Evolutionary conservation across 305 asterid species (phyloP).

Genomic region (Fraxinus baroniana): DNA sequence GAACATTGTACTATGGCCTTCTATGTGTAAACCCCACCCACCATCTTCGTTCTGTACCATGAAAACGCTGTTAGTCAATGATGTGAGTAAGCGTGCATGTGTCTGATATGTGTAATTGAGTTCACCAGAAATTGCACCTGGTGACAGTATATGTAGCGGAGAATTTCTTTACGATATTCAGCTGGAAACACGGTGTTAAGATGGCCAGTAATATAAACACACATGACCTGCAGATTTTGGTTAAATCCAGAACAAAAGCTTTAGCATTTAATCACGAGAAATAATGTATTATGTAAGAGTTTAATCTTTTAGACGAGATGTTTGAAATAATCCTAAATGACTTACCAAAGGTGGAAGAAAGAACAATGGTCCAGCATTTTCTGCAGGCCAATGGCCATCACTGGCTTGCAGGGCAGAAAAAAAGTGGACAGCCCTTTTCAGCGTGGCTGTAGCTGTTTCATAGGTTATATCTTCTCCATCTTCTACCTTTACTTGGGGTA

Average conservation of each 20-base stretch:
- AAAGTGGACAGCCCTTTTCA: slow-evolving; percentile 68
- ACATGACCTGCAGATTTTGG: slow-evolving; percentile 55
- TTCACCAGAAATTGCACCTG: slow-evolving; percentile 45
- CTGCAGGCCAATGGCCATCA: slow-evolving; percentile 98
- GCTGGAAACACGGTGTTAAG: slow-evolving; percentile 67
- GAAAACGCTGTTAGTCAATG: background rate
- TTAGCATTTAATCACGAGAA: background rate
- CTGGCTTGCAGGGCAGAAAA: slow-evolving; percentile 81
- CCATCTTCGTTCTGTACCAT: slow-evolving; percentile 72
- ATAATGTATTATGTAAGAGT: background rate
- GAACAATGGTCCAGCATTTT: slow-evolving; percentile 84
- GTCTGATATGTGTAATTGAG: background rate
- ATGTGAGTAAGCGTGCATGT: background rate
- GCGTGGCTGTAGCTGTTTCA: slow-evolving; percentile 55
- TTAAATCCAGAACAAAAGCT: background rate
- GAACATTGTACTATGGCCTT: slow-evolving; percentile 85
- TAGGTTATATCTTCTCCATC: slow-evolving; percentile 66
- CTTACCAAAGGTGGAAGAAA: slow-evolving; percentile 86
- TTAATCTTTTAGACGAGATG: background rate
- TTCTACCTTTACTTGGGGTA: slow-evolving; percentile 63
- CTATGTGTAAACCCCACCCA: slow-evolving; percentile 86
- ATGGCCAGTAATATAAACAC: slow-evolving; percentile 74
- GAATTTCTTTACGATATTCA: slow-evolving; percentile 74
- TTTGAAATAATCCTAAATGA: background rate
- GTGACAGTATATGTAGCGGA: slow-evolving; percentile 81